phyloP scores from a whole-genome alignment of 2,329 filamentous ascomycete genomes.

The Zymoseptoria pseudotritici region DNA sequence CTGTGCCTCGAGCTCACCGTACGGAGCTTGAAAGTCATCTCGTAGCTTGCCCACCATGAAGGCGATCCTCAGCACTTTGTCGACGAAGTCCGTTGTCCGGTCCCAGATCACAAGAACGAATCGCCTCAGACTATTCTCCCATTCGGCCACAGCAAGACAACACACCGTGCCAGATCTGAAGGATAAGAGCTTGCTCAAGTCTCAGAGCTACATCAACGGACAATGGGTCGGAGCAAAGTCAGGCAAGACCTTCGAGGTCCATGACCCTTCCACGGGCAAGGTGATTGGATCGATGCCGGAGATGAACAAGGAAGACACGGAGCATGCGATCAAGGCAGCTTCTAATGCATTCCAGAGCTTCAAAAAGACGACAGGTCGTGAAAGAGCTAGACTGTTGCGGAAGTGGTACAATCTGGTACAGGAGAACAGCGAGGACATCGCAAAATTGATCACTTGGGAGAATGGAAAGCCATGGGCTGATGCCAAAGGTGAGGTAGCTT shows the following conservation, averaged over 20 bases:
- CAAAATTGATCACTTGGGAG: slow-evolving; percentile 79
- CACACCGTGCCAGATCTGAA: slow-evolving; percentile 32
- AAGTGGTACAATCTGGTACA: slow-evolving; percentile 77
- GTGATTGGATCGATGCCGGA: slow-evolving; percentile 80
- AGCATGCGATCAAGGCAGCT: slow-evolving; percentile 77
- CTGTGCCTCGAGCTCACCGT: neutral
- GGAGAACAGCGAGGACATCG: slow-evolving; percentile 72
- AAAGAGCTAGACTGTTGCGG: slow-evolving; percentile 65
- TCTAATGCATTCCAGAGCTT: slow-evolving; percentile 66
- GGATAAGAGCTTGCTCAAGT: slow-evolving; percentile 63
- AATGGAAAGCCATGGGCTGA: slow-evolving; percentile 79
- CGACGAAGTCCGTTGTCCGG: slow-evolving; percentile 14
- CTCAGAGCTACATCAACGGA: slow-evolving; percentile 80
- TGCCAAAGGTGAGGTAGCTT: slow-evolving; percentile 63
- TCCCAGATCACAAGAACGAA: slow-evolving; percentile 18
- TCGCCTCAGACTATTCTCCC: slow-evolving; percentile 16
- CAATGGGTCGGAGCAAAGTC: slow-evolving; percentile 82
- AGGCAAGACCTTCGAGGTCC: slow-evolving; percentile 85
- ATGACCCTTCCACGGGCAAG: slow-evolving; percentile 76
- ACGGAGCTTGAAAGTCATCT: neutral
- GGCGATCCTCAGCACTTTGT: slow-evolving; percentile 14
- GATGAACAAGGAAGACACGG: slow-evolving; percentile 69
- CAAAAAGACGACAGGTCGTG: slow-evolving; percentile 62
- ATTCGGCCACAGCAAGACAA: slow-evolving; percentile 7
- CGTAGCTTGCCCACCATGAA: slow-evolving; percentile 13